These are phyloP conservation scores for Flammula alnicola DNA, from an alignment of 1,284 basidiomycete species.

Conservation along the genomic window DNA sequence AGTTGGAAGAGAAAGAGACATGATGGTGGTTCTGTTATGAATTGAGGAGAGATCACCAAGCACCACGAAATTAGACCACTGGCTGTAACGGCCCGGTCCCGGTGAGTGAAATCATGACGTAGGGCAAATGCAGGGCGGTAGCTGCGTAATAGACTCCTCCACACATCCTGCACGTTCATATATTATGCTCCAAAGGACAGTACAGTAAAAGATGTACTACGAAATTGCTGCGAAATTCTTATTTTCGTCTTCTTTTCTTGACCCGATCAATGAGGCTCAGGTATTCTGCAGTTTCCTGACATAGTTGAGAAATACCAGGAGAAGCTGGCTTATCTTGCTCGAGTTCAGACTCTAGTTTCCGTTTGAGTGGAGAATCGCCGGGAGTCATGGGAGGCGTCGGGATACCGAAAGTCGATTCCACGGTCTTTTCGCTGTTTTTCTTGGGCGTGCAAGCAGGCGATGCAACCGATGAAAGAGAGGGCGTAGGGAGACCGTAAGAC, in stretches of 20 bases:
- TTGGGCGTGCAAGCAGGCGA: constrained; percentile 12
- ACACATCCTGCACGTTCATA: no score
- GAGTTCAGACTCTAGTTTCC: constrained; percentile 17
- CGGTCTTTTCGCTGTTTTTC: constrained; percentile 11
- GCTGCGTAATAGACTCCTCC: no score
- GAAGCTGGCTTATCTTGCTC: constrained; percentile 8
- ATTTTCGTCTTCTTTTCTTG: constrained; percentile 29
- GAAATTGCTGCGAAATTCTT: not conserved
- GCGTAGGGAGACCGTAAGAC: constrained; percentile 38
- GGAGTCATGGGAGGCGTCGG: constrained; percentile 35
- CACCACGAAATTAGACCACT: no score
- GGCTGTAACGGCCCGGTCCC: no score
- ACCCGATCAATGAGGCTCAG: constrained; percentile 32
- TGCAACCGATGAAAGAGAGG: constrained; percentile 18
- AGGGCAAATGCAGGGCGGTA: no score
- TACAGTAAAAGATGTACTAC: not conserved
- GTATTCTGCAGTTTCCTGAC: constrained; percentile 7
- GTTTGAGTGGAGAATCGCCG: constrained; percentile 29
- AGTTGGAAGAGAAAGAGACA: constrained; percentile 33
- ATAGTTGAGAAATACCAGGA: constrained; percentile 7
- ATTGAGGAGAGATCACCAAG: not conserved
- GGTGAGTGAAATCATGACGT: no score
- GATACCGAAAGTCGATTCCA: constrained; percentile 11
- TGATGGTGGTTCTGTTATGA: constrained; percentile 10
- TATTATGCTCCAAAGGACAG: no score